Percentiles rank a stretch among this genome's conserved stretches.
phyloP scores from a whole-genome alignment of 352 stramenopile species.

The Phytopythium delawarense region DNA sequence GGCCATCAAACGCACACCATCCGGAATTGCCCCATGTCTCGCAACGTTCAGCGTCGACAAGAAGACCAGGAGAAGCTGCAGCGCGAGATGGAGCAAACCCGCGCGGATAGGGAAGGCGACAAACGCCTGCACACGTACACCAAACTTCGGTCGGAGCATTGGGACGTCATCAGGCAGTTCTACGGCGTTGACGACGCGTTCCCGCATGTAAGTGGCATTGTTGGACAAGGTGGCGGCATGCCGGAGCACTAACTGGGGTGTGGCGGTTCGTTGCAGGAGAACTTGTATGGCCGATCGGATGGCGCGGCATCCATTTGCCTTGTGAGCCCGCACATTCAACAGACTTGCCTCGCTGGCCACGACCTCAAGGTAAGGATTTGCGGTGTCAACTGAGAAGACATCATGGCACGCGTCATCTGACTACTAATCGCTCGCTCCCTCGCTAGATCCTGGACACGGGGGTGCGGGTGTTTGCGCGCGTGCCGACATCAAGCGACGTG shows the following conservation, averaged over 20 bases:
- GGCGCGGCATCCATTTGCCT: conserved; percentile 60
- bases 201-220: conserved; percentile 22
- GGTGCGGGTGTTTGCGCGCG: conserved; percentile 83
- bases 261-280: conserved; percentile 18
- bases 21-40: conserved; percentile 34
- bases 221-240: no score
- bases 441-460: conserved; percentile 83
- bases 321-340: conserved; percentile 47
- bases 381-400: not conserved
- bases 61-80: conserved; percentile 8
- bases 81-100: not conserved
- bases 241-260: no score
- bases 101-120: conserved; percentile 8
- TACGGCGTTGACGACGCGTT: conserved; percentile 67
- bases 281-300: conserved; percentile 63
- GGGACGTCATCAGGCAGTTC: conserved; percentile 52
- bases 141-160: conserved; percentile 44
- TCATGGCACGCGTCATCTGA: not conserved
- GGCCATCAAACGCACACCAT: conserved; percentile 23
- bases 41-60: conserved; percentile 22
- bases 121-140: conserved; percentile 44
- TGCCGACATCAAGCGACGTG: conserved; percentile 28
- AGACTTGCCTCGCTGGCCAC: conserved; percentile 49
- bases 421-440: not conserved
- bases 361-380: conserved; percentile 27